Base-by-base conservation (phyloP, 2,329 filamentous ascomycete genomes). In the Cladophialophora bantiana region DNA sequence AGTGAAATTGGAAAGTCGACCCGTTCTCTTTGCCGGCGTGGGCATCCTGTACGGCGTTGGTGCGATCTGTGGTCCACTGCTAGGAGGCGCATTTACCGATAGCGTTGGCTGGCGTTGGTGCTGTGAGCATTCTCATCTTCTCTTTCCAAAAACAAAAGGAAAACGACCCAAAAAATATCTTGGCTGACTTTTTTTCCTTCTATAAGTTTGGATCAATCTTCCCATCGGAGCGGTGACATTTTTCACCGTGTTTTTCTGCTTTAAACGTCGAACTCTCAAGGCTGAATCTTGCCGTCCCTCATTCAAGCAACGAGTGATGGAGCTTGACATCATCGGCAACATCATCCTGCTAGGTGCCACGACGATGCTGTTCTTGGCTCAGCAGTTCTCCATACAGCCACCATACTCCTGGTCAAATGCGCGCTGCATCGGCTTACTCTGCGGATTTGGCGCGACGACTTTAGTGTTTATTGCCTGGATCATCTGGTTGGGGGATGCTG, bases 271-370 rank as follows among this genome's bases (percentile, higher is more conserved):
- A 34, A 40, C 53, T 20, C 40, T 32, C 18, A 40, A 32, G 15
- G 10, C 52, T 35, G 20, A 20, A 32, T 20, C 18, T 6, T 13
- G 34, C 5, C 10, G 35, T 26, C 9, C n/a, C 7, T 42, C 69
- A 9, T 62, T 72, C 35, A 62, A 61, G 26, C 45, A 73, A 40
- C 69, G 74, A 34, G 26, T 77, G 5, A 15, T 57, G 3, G 65
- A 71, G 34, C 72, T 88, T 53, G 87, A 89, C 64, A 84, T 85
- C 0, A 73, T 88, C 0, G 87, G 88, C 31, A 88, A 84, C 13
- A 73, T 85, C n/a, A 83, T 88, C 74, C 85, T 90, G 68, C 75
- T 89, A 13, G 48, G 55, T 32, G 66, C 60, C 12, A 35, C 52
- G 64, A 62, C 68, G 6, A 66, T 70, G 65, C 62, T 73, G 4